Evolutionary conservation across 1,139 yeast genomes (phyloP).

Genomic region (Yamadazyma dendronema): DNA sequence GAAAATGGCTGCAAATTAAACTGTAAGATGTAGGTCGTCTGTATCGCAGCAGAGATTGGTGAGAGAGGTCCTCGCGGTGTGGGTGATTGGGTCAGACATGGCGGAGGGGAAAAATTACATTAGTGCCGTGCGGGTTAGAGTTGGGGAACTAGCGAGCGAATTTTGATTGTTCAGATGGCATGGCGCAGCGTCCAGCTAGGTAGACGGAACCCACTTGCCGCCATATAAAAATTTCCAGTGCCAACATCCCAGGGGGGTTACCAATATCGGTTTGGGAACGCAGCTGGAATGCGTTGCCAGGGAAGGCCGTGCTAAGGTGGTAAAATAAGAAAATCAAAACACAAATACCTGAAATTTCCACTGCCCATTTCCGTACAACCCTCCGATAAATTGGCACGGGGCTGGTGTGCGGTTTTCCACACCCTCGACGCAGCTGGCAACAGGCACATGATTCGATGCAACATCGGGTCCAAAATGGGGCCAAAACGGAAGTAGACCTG

Average conservation of each 20-base stretch:
- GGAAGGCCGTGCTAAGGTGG: not conserved
- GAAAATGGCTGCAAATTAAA: conserved; percentile 2
- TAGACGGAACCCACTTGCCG: too few relatives aligned
- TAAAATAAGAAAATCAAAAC: not conserved
- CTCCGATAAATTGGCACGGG: not conserved
- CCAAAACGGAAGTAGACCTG: not conserved
- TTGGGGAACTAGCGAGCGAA: not conserved
- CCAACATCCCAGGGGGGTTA: too few relatives aligned
- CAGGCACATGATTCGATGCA: not conserved
- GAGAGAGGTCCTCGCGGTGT: too few relatives aligned
- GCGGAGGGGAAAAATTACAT: not conserved
- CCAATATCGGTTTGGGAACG: not conserved
- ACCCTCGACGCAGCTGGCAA: too few relatives aligned
- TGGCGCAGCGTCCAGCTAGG: too few relatives aligned
- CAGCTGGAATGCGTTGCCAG: not conserved
- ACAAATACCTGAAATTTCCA: too few relatives aligned
- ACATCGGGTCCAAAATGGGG: not conserved
- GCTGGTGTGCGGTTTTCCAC: not conserved
- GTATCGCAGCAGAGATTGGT: not conserved
- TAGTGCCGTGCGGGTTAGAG: not conserved
- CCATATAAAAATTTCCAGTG: too few relatives aligned
- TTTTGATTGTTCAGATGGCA: too few relatives aligned
- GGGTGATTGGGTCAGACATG: not conserved
- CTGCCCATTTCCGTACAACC: too few relatives aligned
- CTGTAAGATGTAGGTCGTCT: not conserved